Conservation (phyloP, 2,329 filamentous ascomycete species). For the Colletotrichum lupini region DNA sequence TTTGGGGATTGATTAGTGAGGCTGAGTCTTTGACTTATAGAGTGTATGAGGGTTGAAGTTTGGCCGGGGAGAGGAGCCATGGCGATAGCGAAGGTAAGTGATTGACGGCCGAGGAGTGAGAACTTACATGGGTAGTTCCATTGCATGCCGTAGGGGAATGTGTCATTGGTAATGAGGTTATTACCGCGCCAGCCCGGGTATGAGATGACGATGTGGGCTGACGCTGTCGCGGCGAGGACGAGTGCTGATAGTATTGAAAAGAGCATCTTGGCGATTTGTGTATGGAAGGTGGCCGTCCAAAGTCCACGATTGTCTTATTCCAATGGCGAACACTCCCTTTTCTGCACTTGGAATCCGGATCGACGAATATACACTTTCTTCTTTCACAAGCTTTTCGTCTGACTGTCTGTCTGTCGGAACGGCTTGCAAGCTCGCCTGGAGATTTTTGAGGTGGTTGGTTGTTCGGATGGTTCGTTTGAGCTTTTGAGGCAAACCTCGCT, state of each 20-base stretch:
- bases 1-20: slow-evolving; percentile 48
- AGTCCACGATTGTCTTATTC: not conserved
- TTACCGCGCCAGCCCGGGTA: slow-evolving; percentile 91
- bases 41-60: not conserved
- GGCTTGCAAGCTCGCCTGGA: not conserved
- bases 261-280: slow-evolving; percentile 53
- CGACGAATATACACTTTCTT: not conserved
- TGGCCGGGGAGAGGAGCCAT: not conserved
- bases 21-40: not conserved
- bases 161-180: slow-evolving; percentile 82
- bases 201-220: slow-evolving; percentile 84
- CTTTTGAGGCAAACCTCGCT: not conserved
- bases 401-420: not conserved
- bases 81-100: not conserved
- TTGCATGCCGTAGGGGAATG: slow-evolving; percentile 90
- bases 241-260: slow-evolving; percentile 57
- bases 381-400: not conserved
- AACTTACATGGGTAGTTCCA: slow-evolving; percentile 93
- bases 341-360: not conserved
- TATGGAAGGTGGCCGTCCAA: slow-evolving; percentile 1
- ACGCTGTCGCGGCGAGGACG: slow-evolving; percentile 59
- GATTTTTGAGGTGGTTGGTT: slow-evolving; percentile 1
- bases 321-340: not conserved
- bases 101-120: slow-evolving; percentile 1
- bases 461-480: not conserved